These are phyloP conservation scores for Paecilomyces variotii DNA, from an alignment of 2,329 filamentous ascomycete species.

Conservation along the genomic window DNA sequence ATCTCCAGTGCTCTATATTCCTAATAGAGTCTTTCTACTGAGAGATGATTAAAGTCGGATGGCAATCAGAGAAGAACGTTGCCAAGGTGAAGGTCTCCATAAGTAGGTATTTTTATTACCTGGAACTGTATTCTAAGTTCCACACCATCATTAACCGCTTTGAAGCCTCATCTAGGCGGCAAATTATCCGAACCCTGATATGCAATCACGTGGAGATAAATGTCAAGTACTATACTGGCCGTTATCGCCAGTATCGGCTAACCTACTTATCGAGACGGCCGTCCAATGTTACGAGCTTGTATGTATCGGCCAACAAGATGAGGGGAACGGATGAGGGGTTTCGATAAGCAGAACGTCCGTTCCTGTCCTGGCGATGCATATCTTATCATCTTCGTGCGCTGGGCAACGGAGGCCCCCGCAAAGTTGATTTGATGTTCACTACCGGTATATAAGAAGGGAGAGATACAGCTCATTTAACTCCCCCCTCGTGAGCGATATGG, in stretches of 20 bases:
- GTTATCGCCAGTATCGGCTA: not conserved
- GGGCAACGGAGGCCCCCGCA: not conserved
- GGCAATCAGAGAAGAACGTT: constrained; percentile 24
- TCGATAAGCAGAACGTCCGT: not conserved
- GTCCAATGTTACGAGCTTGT: not conserved
- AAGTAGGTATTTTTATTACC: constrained; percentile 8
- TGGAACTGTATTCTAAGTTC: too few species aligned
- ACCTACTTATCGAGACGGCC: not conserved
- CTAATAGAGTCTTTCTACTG: constrained; percentile 11
- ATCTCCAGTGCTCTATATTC: constrained; percentile 13
- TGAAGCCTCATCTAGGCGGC: not conserved
- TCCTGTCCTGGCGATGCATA: not conserved
- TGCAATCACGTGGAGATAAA: not conserved
- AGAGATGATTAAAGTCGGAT: constrained; percentile 11
- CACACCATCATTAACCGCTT: not conserved
- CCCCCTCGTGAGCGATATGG: not conserved
- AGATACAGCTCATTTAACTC: not conserved
- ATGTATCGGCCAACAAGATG: not conserved
- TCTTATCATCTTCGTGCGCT: not conserved
- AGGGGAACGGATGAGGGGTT: not conserved
- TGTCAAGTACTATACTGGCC: not conserved
- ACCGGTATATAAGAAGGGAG: not conserved
- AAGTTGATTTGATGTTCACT: not conserved
- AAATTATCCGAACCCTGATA: not conserved
- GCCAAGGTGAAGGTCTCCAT: constrained; percentile 29